Evolutionary conservation across 352 stramenopile genomes (phyloP), one percentile per base, ranked within the genome.

Genomic region (Phytophthora capsici): DNA sequence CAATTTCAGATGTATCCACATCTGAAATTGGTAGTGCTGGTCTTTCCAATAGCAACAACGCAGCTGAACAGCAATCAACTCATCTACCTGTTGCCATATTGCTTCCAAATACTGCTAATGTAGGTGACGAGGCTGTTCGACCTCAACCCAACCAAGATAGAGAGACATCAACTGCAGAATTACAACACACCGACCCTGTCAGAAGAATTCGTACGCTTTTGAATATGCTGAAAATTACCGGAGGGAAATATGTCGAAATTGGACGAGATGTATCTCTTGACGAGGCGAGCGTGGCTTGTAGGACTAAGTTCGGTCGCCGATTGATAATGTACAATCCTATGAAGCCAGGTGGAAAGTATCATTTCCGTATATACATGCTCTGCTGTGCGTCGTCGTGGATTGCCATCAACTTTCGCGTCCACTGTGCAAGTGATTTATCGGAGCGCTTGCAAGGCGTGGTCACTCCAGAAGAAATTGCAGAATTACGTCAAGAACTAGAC

Each of bases 361-460:
- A 81, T 23, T 81, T 81, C 51, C 52, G 66, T 8, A 57, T 81
- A 8, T 77, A 75, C 46, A 63, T 65, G 44, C 36, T 62, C 4
- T 77, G 64, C 26, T 77, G 73, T 17, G 23, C 73, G 1, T 77
- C 61, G 4, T 46, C 68, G 10, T 77, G 72, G 60, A 55, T 77
- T 14, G 46, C 54, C 10, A 26, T 77, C 8, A 71, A 48, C 30
- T 77, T 70, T 59, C 66, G 60, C 17, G 30, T 77, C 1, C 72
- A 77, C 28, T 69, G 73, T 19, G 28, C 28, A 0, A 74, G 61
- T 43, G 45, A 59, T 40, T 40, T 78, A 13, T 34, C 68, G 6
- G 54, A 75, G 17, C 57, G 63, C 13, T 22, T 70, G 7, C 20
- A 65, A 16, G 63, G 45, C 2, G 43, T 71, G 10, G 37, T 60